Base-by-base conservation (phyloP, 495 filamentous ascomycete genomes). In the Ramalina intermedia region DNA sequence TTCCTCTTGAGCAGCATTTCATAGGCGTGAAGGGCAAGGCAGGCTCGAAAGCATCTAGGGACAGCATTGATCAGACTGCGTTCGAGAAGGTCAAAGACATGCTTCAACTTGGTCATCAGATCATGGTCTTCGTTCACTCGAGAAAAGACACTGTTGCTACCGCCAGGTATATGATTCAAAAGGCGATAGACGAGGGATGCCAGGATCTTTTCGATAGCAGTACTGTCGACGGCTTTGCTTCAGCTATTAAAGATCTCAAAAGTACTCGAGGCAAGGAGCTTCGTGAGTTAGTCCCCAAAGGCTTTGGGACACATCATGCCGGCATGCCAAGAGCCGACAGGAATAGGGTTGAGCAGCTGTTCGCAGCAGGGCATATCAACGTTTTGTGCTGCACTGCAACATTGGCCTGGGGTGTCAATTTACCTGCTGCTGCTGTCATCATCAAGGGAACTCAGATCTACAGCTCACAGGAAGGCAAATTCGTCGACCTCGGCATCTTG, bases 41-140 rank as follows among this genome's bases (percentile, higher is more conserved):
- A 2, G 81, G 83, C 4, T 77, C 77, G 13, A 89, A 80, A 53
- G 67, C 74, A 46, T 88, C 84, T 12, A 76, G 84, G 39, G 93
- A 96, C 27, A 95, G 96, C 50, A 66, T 99, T 47, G 91, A 99
- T 57, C 67, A 67, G 24, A 80, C 82, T 12, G 77, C 86, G 0
- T 96, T 87, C 61, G 87, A 96, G 52, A 99, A 99, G 63, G 90
- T 94, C n/a, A 80, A 79, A 49, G 84, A 84, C 39, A 96, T 96
- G 91, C 70, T 96, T 9, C 75, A 83, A 56, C 67, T 70, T 48
- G 87, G 82, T 9, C 88, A 99, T 55, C 91, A 99, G 58, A 77
- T 96, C 45, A 99, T 99, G 91, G 89, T 99, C 0, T 98, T 99
- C 64, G 91, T 99, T 2, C 91, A 99, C 61, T 94, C 89, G 2